Evolutionary conservation across 2,329 filamentous ascomycete genomes (phyloP).

Genomic region (Ophiostoma sp.): DNA sequence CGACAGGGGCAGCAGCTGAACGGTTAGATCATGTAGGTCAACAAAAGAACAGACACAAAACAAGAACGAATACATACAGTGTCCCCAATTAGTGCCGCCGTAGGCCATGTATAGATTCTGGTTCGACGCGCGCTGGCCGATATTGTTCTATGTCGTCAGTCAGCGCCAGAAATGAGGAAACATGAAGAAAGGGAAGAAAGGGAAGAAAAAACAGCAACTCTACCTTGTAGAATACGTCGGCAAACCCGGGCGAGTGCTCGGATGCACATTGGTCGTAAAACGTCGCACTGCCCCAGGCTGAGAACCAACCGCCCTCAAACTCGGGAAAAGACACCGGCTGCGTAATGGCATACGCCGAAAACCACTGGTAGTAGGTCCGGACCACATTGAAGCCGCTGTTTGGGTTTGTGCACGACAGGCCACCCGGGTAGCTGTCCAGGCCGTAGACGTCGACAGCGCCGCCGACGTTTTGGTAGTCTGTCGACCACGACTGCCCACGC

Average conservation of each 20-base stretch:
- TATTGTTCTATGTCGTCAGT: constrained; percentile 37
- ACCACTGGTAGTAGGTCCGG: constrained; percentile 52
- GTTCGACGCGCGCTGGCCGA: constrained; percentile 45
- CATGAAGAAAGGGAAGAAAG: too few species aligned
- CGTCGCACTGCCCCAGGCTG: constrained; percentile 59
- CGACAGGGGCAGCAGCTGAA: constrained; percentile 41
- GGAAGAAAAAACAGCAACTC: too few species aligned
- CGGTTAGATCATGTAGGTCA: neutral
- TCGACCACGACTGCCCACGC: constrained; percentile 46
- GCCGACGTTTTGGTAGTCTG: constrained; percentile 51
- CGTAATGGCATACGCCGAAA: constrained; percentile 49
- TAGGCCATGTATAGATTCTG: constrained; percentile 45
- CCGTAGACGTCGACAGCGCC: constrained; percentile 48
- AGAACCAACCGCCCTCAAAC: constrained; percentile 56
- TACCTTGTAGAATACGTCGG: constrained; percentile 50
- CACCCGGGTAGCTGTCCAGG: constrained; percentile 43
- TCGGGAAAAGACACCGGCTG: constrained; percentile 51
- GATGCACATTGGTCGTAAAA: constrained; percentile 47
- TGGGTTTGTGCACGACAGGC: constrained; percentile 46
- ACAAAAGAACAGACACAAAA: too few species aligned
- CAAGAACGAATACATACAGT: constrained; percentile 31
- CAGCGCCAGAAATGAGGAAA: too few species aligned
- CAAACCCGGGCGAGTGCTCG: constrained; percentile 43
- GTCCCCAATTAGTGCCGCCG: constrained; percentile 78
- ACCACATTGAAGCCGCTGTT: constrained; percentile 45